phyloP scores from a whole-genome alignment of 2,329 filamentous ascomycete genomes.

The Phyllosticta paracitricarpa region DNA sequence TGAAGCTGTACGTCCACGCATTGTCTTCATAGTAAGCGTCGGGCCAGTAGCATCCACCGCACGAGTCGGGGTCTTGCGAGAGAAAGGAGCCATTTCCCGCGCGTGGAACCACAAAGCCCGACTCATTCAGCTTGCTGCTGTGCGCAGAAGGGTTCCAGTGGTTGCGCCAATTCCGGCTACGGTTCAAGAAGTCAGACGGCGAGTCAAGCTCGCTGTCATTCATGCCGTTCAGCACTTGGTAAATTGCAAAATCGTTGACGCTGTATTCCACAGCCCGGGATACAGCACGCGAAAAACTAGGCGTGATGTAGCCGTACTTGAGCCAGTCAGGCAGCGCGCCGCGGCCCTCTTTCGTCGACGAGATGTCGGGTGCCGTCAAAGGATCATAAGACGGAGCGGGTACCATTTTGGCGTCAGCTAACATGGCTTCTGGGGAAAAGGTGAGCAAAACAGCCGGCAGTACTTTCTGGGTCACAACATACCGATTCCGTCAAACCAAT shows the following conservation, averaged over 20 bases:
- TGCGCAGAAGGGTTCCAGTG: constrained; percentile 54
- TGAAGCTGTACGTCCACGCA: constrained; percentile 58
- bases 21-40: constrained; percentile 50
- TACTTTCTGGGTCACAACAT: neutral
- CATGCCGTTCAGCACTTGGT: constrained; percentile 46
- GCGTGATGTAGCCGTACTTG: constrained; percentile 54
- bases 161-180: constrained; percentile 60
- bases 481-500: constrained; percentile 45
- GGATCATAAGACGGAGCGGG: constrained; percentile 51
- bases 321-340: constrained; percentile 62
- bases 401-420: constrained; percentile 55
- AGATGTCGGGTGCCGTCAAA: constrained; percentile 40
- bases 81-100: constrained; percentile 39
- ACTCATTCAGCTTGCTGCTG: constrained; percentile 46
- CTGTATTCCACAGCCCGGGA: constrained; percentile 58
- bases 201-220: constrained; percentile 32
- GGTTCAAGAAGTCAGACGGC: constrained; percentile 46
- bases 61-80: constrained; percentile 40
- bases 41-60: constrained; percentile 57
- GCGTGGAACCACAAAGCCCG: constrained; percentile 58
- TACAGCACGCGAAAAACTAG: constrained; percentile 50
- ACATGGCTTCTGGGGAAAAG: constrained; percentile 39
- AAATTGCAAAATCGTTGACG: constrained; percentile 58
- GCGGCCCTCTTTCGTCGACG: constrained; percentile 57
- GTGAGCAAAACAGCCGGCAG: neutral